A percentile compares a stretch with the other conserved stretches of the same genome.
Conservation (phyloP, 1,139 yeast genomes). For the Candida sanyaensis region DNA sequence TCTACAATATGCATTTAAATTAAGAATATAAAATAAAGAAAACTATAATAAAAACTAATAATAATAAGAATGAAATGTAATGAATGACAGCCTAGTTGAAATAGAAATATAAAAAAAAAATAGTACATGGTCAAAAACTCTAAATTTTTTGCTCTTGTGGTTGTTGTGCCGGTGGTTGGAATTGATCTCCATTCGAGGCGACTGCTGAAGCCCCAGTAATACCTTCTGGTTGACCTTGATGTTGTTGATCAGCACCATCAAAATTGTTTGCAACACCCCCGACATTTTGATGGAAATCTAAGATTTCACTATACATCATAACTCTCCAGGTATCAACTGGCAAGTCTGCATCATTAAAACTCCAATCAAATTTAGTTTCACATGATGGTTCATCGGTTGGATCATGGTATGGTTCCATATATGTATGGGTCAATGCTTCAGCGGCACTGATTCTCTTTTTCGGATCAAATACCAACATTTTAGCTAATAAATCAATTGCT, state of each 20-base stretch:
- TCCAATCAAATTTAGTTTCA: conserved; percentile 93
- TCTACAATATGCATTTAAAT: conserved; percentile 1
- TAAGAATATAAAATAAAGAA: neutral
- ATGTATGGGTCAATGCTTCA: conserved; percentile 86
- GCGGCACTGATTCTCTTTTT: conserved; percentile 91
- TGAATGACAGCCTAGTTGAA: neutral
- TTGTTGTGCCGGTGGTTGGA: conserved; percentile 32
- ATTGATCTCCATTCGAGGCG: conserved; percentile 25
- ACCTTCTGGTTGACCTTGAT: conserved; percentile 7
- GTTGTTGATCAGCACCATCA: conserved; percentile 11
- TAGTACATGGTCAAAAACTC: neutral
- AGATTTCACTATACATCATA: conserved; percentile 97
- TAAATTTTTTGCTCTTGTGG: conserved; percentile 15
- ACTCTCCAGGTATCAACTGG: conserved; percentile 99
- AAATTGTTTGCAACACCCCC: conserved; percentile 16
- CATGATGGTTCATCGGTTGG: conserved; percentile 98
- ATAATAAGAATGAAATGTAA: no score
- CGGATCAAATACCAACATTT: conserved; percentile 94
- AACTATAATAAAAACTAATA: neutral
- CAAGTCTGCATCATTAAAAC: conserved; percentile 95
- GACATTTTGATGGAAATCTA: conserved; percentile 88
- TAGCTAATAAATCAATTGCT: conserved; percentile 84
- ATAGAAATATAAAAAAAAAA: neutral
- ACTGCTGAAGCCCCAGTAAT: conserved; percentile 15
- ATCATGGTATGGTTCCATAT: conserved; percentile 96